Conservation (phyloP, 2,329 filamentous ascomycete genomes). For the Ophiostoma pallidulum region DNA sequence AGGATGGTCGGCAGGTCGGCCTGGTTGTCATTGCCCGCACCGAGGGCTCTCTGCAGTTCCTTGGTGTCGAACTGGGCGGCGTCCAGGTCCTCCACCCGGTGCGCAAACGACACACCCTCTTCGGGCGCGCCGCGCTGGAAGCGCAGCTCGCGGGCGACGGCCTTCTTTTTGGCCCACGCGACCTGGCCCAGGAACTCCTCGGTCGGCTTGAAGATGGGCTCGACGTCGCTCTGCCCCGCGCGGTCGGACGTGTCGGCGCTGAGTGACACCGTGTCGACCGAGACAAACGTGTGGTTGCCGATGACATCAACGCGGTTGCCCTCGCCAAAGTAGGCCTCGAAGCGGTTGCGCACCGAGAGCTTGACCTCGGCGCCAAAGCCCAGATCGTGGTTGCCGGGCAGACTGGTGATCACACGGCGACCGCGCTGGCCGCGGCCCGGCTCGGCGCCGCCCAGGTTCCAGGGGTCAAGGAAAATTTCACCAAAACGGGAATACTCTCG, state of each 20-base stretch:
- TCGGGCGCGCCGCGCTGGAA: constrained; percentile 52
- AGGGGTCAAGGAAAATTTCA: constrained; percentile 70
- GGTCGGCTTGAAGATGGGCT: constrained; percentile 63
- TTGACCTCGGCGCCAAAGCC: constrained; percentile 85
- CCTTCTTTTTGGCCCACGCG: constrained; percentile 54
- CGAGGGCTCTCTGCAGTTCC: constrained; percentile 1
- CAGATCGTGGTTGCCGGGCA: constrained; percentile 92
- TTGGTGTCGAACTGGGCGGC: constrained; percentile 31
- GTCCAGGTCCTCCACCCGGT: constrained; percentile 50
- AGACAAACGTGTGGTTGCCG: constrained; percentile 92
- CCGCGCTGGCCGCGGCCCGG: constrained; percentile 53
- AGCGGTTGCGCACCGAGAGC: constrained; percentile 67
- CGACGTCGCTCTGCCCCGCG: constrained; percentile 41
- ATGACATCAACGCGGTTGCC: constrained; percentile 85
- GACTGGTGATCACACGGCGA: constrained; percentile 68
- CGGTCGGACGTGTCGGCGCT: constrained; percentile 56
- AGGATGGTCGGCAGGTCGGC: constrained; percentile 76
- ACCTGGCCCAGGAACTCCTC: constrained; percentile 66
- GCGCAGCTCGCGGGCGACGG: constrained; percentile 59
- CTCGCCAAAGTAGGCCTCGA: constrained; percentile 81
- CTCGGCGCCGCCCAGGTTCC: constrained; percentile 43
- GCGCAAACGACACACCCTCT: constrained; percentile 45
- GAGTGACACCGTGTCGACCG: constrained; percentile 78
- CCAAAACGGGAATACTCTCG: constrained; percentile 78
- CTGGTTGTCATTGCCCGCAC: constrained; percentile 26